Percentiles rank a stretch among this genome's conserved stretches.
Evolutionary conservation across 495 filamentous ascomycete genomes (phyloP).

Genomic region (Entonaema liquescens): DNA sequence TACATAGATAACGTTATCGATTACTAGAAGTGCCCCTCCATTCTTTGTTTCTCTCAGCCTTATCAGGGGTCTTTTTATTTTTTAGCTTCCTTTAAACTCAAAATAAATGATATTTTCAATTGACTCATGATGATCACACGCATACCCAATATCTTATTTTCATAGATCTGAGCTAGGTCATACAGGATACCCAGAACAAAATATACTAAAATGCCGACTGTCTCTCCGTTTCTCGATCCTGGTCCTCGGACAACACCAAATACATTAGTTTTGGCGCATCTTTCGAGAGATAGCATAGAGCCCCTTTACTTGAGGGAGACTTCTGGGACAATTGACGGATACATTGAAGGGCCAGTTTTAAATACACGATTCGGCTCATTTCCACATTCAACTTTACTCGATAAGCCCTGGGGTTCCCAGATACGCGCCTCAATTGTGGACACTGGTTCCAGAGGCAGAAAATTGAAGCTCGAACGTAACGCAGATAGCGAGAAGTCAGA

Average conservation of each 20-base stretch:
- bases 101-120: background rate
- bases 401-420: constrained; percentile 88
- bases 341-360: constrained; percentile 81
- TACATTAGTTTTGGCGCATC: constrained; percentile 78
- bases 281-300: constrained; percentile 81
- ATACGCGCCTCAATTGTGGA: constrained; percentile 89
- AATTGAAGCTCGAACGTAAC: constrained; percentile 59
- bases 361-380: constrained; percentile 97
- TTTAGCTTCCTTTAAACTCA: background rate
- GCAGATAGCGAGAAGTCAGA: constrained; percentile 41
- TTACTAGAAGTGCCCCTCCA: background rate
- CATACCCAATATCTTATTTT: background rate
- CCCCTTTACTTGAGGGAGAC: constrained; percentile 73
- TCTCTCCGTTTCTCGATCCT: constrained; percentile 78
- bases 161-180: background rate
- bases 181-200: background rate
- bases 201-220: constrained; percentile 42
- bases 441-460: constrained; percentile 80
- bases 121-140: background rate
- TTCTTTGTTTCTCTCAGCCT: background rate
- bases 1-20: constrained; percentile 1
- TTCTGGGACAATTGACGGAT: constrained; percentile 70
- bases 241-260: constrained; percentile 63
- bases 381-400: constrained; percentile 85
- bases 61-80: background rate